Base-by-base conservation (phyloP, 2,329 filamentous ascomycete genomes). In the Aureobasidium sp. region DNA sequence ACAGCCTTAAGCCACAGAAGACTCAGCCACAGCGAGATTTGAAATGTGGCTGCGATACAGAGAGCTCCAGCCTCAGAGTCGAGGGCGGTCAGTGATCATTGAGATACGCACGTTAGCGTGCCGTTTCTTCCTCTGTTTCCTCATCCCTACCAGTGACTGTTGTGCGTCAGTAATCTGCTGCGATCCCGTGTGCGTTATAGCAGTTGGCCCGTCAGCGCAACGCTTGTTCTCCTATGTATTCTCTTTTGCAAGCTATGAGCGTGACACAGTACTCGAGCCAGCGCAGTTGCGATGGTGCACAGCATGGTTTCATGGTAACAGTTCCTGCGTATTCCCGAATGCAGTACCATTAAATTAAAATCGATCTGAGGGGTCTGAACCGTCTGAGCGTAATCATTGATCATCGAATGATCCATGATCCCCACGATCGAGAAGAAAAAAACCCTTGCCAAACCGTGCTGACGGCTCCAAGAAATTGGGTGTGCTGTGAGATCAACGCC, bases 81-180 rank as follows among this genome's bases (percentile, higher is more conserved):
- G 26, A 58, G 32, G 20, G 55, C 29, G 55, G 42, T 47, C 37
- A 37, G 55, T 20, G 47, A 26, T 47, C 32, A 46, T 47, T 58
- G 29, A 20, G 36, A 55, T 56, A 56, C 27, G 53, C 27, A 26
- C 41, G 42, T 58, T 56, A 58, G 32, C 20, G 53, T 36, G 42
- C 53, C 53, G 41, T 57, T 57, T 44, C 55, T 34, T 57, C 41
- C 29, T 36, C 27, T 44, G 27, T 46, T 20, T 46, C 5, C 20
- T 34, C 53, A n/a, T 36, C 39, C 41, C 23, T n/a, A n/a, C 55
- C 17, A 58, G 36, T 41, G 56, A 59, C 56, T 41, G 32, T 59
- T 50, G 44, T 59, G 56, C 56, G 56, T 50, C 56, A 59, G 50
- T 44, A 59, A 59, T 50, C 34, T 59, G 3, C 32, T 50, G 55